phyloP scores from a whole-genome alignment of 2,329 filamentous ascomycete species.

The Cryphonectria naterciae region DNA sequence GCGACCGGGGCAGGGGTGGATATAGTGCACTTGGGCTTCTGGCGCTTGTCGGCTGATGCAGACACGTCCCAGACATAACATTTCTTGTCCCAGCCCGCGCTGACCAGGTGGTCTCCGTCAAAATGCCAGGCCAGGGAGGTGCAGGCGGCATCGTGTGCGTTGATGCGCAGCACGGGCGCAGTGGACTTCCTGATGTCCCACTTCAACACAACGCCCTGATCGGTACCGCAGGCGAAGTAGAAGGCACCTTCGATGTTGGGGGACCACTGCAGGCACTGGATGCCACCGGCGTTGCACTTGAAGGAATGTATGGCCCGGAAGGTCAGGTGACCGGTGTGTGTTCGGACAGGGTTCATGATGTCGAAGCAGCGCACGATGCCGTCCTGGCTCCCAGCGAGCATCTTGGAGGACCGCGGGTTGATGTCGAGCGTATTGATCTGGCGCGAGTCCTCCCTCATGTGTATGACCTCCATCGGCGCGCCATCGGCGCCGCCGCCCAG shows the following conservation, averaged over 20 bases:
- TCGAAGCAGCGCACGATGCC: constrained; percentile 67
- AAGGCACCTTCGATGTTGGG: constrained; percentile 58
- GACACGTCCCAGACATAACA: constrained; percentile 70
- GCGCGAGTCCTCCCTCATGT: constrained; percentile 63
- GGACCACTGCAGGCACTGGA: constrained; percentile 69
- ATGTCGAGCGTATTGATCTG: constrained; percentile 68
- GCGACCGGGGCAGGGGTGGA: constrained; percentile 64
- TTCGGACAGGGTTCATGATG: constrained; percentile 52
- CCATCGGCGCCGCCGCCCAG: constrained; percentile 47
- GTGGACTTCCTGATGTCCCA: constrained; percentile 64
- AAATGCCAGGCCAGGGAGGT: constrained; percentile 69
- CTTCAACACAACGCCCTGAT: constrained; percentile 64
- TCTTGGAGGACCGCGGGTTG: constrained; percentile 59
- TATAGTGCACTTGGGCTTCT: constrained; percentile 67
- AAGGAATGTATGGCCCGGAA: constrained; percentile 54
- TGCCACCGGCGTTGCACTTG: constrained; percentile 58
- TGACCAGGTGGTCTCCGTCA: constrained; percentile 68
- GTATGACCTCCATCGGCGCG: constrained; percentile 57
- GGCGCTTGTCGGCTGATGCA: constrained; percentile 61
- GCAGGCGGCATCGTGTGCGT: constrained; percentile 64
- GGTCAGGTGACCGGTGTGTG: constrained; percentile 52
- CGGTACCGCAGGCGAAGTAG: constrained; percentile 67
- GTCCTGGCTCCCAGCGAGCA: constrained; percentile 68
- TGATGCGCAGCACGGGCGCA: constrained; percentile 61
- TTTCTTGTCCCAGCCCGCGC: constrained; percentile 63